Evolutionary conservation across 2,329 filamentous ascomycete genomes (phyloP).

Genomic region (Neoscytalidium dimidiatum): DNA sequence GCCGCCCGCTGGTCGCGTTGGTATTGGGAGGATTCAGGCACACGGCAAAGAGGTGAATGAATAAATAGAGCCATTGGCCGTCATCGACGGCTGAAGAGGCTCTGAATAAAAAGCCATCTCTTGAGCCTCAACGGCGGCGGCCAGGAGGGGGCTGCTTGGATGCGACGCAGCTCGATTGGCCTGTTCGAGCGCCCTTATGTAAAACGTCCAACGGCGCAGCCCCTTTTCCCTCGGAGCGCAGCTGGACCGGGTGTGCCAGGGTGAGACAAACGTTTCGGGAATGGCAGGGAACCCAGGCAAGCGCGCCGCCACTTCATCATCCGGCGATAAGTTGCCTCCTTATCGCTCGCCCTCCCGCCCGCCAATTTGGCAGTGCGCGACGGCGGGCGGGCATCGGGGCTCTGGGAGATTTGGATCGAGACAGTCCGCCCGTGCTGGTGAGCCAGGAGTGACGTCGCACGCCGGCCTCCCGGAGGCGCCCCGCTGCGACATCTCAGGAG

Average conservation of each 20-base stretch:
- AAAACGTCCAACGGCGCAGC: conserved; percentile 17
- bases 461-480: conserved; percentile 6
- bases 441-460: conserved; percentile 18
- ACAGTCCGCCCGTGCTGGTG: background rate
- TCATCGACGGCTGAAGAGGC: background rate
- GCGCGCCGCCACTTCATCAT: conserved; percentile 19
- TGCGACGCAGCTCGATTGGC: background rate
- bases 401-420: conserved; percentile 8
- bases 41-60: no score
- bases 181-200: conserved; percentile 17
- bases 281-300: conserved; percentile 13
- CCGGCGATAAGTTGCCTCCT: conserved; percentile 17
- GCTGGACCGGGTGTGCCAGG: background rate
- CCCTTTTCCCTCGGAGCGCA: conserved; percentile 15
- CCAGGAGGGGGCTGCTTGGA: background rate
- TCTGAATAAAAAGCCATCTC: background rate
- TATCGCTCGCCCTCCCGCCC: conserved; percentile 6
- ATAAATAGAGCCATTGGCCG: background rate
- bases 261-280: conserved; percentile 19
- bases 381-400: background rate
- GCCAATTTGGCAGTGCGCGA: conserved; percentile 5
- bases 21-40: background rate
- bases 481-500: conserved; percentile 16
- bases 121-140: background rate
- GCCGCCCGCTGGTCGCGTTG: background rate